These are phyloP conservation scores for Amaranthus hypochondriacus DNA, from an alignment of 148 eudicot genomes.

Conservation along the genomic window DNA sequence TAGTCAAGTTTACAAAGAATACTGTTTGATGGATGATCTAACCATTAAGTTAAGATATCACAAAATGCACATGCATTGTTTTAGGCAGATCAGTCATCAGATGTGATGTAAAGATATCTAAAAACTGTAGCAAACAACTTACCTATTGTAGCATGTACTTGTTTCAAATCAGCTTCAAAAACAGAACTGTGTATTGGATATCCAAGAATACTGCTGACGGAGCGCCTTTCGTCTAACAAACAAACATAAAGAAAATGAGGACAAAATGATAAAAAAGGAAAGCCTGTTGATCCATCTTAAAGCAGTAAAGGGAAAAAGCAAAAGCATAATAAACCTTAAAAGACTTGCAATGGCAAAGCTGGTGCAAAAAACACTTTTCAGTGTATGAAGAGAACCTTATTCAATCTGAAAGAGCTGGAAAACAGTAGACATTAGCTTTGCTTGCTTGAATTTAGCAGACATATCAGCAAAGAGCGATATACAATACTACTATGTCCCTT, in stretches of 20 bases:
- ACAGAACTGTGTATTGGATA: neutral
- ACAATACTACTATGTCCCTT: too few relatives aligned
- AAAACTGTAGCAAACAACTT: neutral
- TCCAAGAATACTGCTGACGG: neutral
- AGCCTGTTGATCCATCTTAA: neutral
- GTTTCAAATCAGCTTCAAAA: neutral
- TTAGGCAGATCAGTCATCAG: conserved; percentile 23
- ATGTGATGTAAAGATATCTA: neutral
- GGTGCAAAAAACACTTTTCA: neutral
- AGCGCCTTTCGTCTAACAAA: neutral
- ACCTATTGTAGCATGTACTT: neutral
- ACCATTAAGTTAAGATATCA: conserved; percentile 11
- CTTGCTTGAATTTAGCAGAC: neutral
- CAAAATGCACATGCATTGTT: conserved; percentile 59
- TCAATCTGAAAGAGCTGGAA: conserved; percentile 7
- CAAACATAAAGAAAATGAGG: neutral
- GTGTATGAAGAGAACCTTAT: conserved; percentile 12
- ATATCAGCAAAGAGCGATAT: neutral
- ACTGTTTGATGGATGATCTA: conserved; percentile 12
- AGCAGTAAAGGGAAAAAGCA: conserved; percentile 11
- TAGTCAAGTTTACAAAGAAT: conserved; percentile 10
- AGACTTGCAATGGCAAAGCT: conserved; percentile 18
- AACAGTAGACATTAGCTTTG: neutral
- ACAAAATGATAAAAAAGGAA: neutral
- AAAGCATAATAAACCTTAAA: conserved; percentile 9